Evolutionary conservation across 352 stramenopile genomes (phyloP).

Genomic region (Pythium utonaiense): DNA sequence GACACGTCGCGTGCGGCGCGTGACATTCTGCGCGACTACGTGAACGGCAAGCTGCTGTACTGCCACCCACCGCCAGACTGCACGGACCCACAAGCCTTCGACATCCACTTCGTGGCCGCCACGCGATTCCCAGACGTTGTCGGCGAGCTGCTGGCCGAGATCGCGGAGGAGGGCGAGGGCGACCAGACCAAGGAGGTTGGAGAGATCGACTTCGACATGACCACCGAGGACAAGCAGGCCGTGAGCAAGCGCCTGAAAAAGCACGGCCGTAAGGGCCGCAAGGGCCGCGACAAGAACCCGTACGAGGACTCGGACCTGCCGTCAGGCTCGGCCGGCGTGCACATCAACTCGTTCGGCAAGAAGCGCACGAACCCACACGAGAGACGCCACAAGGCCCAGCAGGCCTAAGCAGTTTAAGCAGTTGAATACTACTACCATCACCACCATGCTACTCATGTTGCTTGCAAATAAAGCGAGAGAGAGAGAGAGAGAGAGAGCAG

Average conservation of each 20-base stretch:
- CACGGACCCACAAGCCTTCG: conserved; percentile 56
- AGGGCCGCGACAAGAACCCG: conserved; percentile 95
- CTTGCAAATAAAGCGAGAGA: no score
- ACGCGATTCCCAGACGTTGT: conserved; percentile 54
- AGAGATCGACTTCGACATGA: conserved; percentile 74
- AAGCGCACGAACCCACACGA: conserved; percentile 64
- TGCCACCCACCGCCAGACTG: conserved; percentile 91
- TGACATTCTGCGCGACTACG: conserved; percentile 97
- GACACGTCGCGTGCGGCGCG: conserved; percentile 94
- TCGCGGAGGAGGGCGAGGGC: conserved; percentile 3
- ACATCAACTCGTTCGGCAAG: conserved; percentile 73
- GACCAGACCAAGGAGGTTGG: no score
- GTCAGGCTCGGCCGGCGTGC: conserved; percentile 37
- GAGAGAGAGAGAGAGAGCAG: no score
- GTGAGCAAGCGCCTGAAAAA: conserved; percentile 87
- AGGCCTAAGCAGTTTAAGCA: neutral
- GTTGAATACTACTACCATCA: no score
- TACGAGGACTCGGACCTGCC: conserved; percentile 90
- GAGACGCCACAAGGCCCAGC: conserved; percentile 24
- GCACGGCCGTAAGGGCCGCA: conserved; percentile 96
- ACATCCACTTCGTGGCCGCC: conserved; percentile 65
- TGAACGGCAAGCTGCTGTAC: conserved; percentile 96
- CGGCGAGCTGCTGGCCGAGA: conserved; percentile 12
- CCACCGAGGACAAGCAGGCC: conserved; percentile 58
- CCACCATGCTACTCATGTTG: no score